Evolutionary conservation across 179 eudicot genomes (phyloP).

Genomic region (Heliamphora pulchella): DNA sequence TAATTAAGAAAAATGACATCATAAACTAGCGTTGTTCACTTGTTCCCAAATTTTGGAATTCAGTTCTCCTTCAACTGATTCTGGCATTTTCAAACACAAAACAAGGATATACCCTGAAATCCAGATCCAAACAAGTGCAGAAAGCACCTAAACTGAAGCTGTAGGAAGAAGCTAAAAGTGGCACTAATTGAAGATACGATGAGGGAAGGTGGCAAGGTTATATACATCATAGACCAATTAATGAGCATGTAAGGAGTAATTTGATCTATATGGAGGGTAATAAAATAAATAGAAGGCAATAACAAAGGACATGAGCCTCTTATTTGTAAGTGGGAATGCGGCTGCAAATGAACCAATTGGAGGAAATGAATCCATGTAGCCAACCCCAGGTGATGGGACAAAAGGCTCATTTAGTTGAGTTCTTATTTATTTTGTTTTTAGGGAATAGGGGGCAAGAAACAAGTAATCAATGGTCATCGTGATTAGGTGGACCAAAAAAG

Average conservation of each 20-base stretch:
- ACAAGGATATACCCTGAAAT: not conserved
- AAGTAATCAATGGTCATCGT: not conserved
- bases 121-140: not conserved
- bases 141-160: not conserved
- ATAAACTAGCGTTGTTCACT: not conserved
- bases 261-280: too few relatives aligned
- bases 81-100: not conserved
- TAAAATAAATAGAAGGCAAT: too few relatives aligned
- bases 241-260: not conserved
- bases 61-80: not conserved
- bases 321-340: not conserved
- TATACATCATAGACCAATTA: not conserved
- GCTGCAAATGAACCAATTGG: not conserved
- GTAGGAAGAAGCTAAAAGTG: not conserved
- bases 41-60: not conserved
- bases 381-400: not conserved
- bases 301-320: not conserved
- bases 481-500: not conserved
- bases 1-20: not conserved
- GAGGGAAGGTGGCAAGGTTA: not conserved
- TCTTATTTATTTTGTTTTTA: not conserved
- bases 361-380: not conserved
- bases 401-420: not conserved
- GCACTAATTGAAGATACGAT: not conserved
- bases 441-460: not conserved